Evolutionary conservation across 768 basidiomycete species (phyloP), one percentile per base, ranked within the genome.

Genomic region (Pulveroboletus sp.): DNA sequence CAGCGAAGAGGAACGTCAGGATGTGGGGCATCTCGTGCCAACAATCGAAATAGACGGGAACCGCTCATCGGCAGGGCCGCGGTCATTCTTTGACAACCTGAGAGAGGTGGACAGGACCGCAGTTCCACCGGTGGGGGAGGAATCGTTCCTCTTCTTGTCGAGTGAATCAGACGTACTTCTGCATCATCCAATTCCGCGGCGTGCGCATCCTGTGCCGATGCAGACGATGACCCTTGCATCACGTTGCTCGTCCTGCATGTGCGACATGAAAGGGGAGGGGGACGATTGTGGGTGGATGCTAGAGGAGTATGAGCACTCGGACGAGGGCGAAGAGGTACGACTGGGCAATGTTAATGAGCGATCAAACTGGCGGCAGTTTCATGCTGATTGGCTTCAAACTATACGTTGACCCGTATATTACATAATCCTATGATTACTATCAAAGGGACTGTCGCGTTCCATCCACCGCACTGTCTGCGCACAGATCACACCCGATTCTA

Each of bases 331-430:
- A 7, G 39, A 76, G 5, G 14, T 27, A 3, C 32, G 49, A 17
- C 5, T 49, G 43, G 43, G 49, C 10, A 46, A 21, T 21, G 21
- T 21, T 4, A 21, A 54, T 6, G 60, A 49, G 36, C 36, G 11
- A 13, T 15, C 14, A 21, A 46, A 82, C 60, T 82, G 80, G 80
- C 72, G 79, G 5, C 74, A 80, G 60, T 82, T 82, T 48, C 80
- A 81, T 54, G 66, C 70, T 15, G 75, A 79, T 42, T 67, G 78
- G 55, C 44, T 69, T 3, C 52, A 40, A 27, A 56, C 49, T 24
- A 47, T 63, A 15, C 17, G 33, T 1, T 57, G 41, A 42, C 14
- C 24, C n/a, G 8, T 39, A 18, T 43, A 57, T 63, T 63, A 63
- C 42, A 15, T 63, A 63, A 62, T 50, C 13, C 1, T 24, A 53